Percentiles rank a stretch among this genome's conserved stretches.
Conservation (phyloP, 2,329 filamentous ascomycete species). For the Ophiobolus disseminans region DNA sequence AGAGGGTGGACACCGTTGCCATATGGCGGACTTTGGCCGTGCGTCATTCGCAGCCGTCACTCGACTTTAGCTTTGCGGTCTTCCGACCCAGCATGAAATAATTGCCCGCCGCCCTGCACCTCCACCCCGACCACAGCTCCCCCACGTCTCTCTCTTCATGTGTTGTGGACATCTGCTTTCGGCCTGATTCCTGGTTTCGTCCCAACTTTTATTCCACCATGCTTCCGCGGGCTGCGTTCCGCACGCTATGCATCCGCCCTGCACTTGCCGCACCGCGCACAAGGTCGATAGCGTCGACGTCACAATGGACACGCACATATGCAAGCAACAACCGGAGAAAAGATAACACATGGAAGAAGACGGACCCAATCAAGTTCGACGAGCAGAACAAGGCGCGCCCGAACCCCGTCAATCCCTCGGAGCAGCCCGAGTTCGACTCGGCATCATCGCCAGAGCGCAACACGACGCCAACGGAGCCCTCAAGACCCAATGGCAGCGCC, state of each 20-base stretch:
- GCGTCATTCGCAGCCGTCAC: slow-evolving; percentile 13
- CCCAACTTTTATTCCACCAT: slow-evolving; percentile 37
- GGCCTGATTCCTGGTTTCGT: background rate
- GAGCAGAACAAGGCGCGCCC: slow-evolving; percentile 31
- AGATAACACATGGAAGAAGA: slow-evolving; percentile 52
- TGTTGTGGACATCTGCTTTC: background rate
- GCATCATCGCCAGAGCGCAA: slow-evolving; percentile 22
- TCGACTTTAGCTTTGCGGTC: slow-evolving; percentile 6
- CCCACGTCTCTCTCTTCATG: background rate
- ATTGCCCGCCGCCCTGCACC: slow-evolving; percentile 3
- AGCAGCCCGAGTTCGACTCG: slow-evolving; percentile 45
- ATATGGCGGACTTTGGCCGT: slow-evolving; percentile 5
- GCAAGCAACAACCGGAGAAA: slow-evolving; percentile 33
- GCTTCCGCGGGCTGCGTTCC: slow-evolving; percentile 45
- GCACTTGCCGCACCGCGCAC: slow-evolving; percentile 33
- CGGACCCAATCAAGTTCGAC: slow-evolving; percentile 50
- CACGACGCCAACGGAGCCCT: slow-evolving; percentile 30
- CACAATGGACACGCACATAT: slow-evolving; percentile 37
- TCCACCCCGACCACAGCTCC: background rate
- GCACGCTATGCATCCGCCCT: slow-evolving; percentile 42
- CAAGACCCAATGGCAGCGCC: slow-evolving; percentile 32
- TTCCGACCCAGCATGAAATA: slow-evolving; percentile 7
- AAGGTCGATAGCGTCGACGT: slow-evolving; percentile 35
- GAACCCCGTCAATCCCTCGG: slow-evolving; percentile 36
- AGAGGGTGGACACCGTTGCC: slow-evolving; percentile 22